A percentile compares a stretch with the other conserved stretches of the same genome.
These are phyloP conservation scores for Fusarium austroafricanum DNA, from an alignment of 2,329 filamentous ascomycete genomes.

Conservation along the genomic window DNA sequence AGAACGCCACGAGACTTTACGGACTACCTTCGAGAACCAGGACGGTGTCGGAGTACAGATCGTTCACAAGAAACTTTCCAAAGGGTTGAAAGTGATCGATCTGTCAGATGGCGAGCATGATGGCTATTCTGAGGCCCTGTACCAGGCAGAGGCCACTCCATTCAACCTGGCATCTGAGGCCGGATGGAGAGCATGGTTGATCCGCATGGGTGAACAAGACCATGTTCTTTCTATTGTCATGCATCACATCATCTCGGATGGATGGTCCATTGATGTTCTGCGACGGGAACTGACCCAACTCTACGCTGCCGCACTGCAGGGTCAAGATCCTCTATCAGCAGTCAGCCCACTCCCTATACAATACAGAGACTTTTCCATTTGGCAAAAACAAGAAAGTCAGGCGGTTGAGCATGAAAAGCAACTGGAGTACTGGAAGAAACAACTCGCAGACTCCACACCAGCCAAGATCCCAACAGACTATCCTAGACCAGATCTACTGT, in stretches of 20 bases:
- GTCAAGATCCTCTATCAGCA: background rate
- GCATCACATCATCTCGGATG: conserved; percentile 48
- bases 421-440: conserved; percentile 39
- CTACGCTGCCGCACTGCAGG: conserved; percentile 24
- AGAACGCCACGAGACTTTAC: background rate
- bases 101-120: conserved; percentile 57
- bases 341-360: conserved; percentile 38
- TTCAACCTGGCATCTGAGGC: background rate
- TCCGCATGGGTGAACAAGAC: conserved; percentile 20
- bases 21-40: background rate
- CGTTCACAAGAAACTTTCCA: background rate
- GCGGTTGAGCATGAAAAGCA: conserved; percentile 33
- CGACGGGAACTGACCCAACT: conserved; percentile 34
- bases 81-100: conserved; percentile 62
- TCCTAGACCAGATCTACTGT: conserved; percentile 21
- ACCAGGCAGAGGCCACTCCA: background rate
- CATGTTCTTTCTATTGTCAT: conserved; percentile 45
- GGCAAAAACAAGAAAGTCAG: conserved; percentile 39
- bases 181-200: conserved; percentile 9
- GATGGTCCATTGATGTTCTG: conserved; percentile 46
- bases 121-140: rapidly evolving
- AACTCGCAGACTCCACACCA: conserved; percentile 29
- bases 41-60: background rate
- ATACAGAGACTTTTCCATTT: conserved; percentile 44
- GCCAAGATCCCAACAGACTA: conserved; percentile 34